phyloP scores from a whole-genome alignment of 2,329 filamentous ascomycete species.

The Apiospora rasikravindrae region DNA sequence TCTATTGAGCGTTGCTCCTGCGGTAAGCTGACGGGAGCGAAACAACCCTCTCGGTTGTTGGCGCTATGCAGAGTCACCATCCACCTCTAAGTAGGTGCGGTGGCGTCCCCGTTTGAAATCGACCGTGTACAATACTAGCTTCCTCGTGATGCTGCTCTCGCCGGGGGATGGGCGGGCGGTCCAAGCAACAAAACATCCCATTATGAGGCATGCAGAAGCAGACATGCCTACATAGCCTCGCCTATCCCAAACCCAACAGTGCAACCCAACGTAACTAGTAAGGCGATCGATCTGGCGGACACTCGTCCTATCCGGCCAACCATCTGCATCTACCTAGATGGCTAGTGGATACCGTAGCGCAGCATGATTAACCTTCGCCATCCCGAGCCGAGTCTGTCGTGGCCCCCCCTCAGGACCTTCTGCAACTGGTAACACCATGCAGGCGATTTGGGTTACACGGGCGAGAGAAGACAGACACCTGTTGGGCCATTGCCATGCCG shows the following conservation, averaged over 20 bases:
- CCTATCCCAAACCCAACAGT: not conserved
- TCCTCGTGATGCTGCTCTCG: too few relatives aligned
- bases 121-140: too few relatives aligned
- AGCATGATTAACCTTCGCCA: not conserved
- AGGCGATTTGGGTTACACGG: not conserved
- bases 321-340: not conserved
- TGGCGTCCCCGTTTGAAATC: too few relatives aligned
- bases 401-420: not conserved
- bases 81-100: too few relatives aligned
- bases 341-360: not conserved
- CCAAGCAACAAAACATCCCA: too few relatives aligned
- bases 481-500: not conserved
- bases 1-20: too few relatives aligned
- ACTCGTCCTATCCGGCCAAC: constrained; percentile 4
- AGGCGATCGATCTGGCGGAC: constrained; percentile 4
- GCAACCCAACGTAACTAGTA: not conserved
- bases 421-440: not conserved
- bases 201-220: not conserved
- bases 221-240: not conserved
- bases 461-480: not conserved
- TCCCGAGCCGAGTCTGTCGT: not conserved
- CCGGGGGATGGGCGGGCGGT: too few relatives aligned
- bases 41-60: too few relatives aligned
- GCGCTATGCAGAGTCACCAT: too few relatives aligned
- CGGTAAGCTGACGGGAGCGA: too few relatives aligned